A percentile compares a stretch with the other conserved stretches of the same genome.
Conservation (phyloP, 306 rosid genomes). For the Prinsepia uniflora region DNA sequence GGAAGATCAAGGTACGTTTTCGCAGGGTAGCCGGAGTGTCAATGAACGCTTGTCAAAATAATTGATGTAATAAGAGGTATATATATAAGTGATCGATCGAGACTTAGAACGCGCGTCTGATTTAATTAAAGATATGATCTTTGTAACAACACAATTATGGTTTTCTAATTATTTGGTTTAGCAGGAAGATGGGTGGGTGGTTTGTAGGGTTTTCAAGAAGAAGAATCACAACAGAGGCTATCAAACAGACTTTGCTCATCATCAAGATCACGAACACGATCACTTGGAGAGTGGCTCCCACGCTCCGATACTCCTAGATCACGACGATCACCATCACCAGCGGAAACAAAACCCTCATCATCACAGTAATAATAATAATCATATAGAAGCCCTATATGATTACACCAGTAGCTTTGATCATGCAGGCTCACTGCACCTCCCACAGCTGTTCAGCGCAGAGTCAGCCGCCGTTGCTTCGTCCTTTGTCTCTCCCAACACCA, state of each 20-base stretch:
- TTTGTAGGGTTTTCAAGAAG: constrained; percentile 91
- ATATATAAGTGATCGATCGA: background rate
- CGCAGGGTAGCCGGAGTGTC: no score
- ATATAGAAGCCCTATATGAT: constrained; percentile 42
- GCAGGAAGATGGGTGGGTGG: constrained; percentile 99
- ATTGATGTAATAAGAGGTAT: background rate
- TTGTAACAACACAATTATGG: background rate
- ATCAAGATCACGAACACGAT: constrained; percentile 22
- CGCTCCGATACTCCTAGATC: constrained; percentile 29
- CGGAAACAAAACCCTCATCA: constrained; percentile 44
- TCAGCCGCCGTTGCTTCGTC: constrained; percentile 32
- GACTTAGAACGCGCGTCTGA: background rate
- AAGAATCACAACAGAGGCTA: constrained; percentile 54
- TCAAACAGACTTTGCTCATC: constrained; percentile 46
- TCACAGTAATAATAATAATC: no score
- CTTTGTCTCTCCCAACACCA: constrained; percentile 25
- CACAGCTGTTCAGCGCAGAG: constrained; percentile 84
- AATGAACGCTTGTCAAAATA: background rate
- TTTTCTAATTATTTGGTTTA: background rate
- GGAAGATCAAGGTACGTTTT: no score
- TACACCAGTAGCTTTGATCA: constrained; percentile 40
- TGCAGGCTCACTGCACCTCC: constrained; percentile 63
- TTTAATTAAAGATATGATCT: background rate
- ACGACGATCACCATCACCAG: constrained; percentile 19
- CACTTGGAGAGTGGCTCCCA: constrained; percentile 26